Percentiles rank a stretch among this genome's conserved stretches.
These are phyloP conservation scores for Themeda triandra DNA, from an alignment of 176 grass and related monocot species.

Conservation along the genomic window DNA sequence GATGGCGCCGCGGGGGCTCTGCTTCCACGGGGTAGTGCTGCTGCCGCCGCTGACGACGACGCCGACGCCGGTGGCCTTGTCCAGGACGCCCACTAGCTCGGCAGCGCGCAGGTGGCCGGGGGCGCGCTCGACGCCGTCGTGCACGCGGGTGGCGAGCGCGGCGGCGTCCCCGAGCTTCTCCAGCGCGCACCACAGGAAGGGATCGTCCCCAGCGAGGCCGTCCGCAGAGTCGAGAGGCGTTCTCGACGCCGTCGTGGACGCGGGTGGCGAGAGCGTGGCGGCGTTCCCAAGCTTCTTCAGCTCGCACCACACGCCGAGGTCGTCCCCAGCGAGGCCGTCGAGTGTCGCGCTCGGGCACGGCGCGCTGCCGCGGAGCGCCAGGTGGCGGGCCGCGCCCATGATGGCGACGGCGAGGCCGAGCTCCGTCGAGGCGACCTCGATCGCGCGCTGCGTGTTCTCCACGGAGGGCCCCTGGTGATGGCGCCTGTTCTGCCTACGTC, in stretches of 20 bases:
- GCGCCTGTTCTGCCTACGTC: not conserved
- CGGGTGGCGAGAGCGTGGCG: too few relatives aligned
- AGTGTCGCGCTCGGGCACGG: not conserved
- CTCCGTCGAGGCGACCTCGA: conserved; percentile 6
- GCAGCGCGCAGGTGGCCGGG: not conserved
- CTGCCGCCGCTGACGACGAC: too few relatives aligned
- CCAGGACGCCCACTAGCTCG: not conserved
- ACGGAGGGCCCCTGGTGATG: not conserved
- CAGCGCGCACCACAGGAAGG: not conserved
- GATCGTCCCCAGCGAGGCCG: not conserved
- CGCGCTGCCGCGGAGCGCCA: conserved; percentile 8
- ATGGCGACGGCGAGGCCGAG: conserved; percentile 31
- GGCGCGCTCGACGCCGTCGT: conserved; percentile 16
- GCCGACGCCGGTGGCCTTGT: too few relatives aligned
- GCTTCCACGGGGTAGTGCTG: too few relatives aligned
- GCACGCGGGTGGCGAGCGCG: not conserved
- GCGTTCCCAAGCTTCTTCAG: too few relatives aligned
- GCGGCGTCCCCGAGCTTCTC: not conserved
- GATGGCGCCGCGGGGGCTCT: not conserved
- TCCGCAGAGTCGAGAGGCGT: not conserved
- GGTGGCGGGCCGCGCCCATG: too few relatives aligned
- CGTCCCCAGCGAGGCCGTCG: too few relatives aligned
- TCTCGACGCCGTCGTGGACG: too few relatives aligned
- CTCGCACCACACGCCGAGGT: too few relatives aligned
- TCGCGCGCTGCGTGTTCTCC: not conserved